Evolutionary conservation across 2,329 filamentous ascomycete species (phyloP), one percentile per base, ranked within the genome.

Genomic region (Penicillium sp.): DNA sequence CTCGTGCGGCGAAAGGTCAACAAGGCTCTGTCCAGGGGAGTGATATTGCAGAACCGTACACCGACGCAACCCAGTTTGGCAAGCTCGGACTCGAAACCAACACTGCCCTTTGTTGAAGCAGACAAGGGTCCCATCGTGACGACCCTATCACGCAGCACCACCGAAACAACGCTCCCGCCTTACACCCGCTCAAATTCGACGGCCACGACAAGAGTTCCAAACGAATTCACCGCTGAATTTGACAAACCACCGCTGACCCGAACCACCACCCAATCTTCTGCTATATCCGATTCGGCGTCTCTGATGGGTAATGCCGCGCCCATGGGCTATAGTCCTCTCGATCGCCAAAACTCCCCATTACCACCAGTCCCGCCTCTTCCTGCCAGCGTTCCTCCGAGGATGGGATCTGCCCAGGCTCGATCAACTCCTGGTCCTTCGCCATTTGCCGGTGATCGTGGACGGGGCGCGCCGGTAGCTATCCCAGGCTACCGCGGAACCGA

Each of bases 1-100:
- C 92, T 96, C 49, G 89, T 96, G 3, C 80, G 80, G 37, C 76
- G 73, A 54, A 95, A 92, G 67, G 85, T 95, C 54, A 87, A 92
- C 66, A 89, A 87, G 62, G 90, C 88, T 0, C 68, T 96, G 16
- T 84, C 82, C 35, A 87, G 88, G 53, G 84, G 92, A 36, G 80
- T 79, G 37, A 66, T 59, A 61, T 65, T 61, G 59, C 68, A 56
- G 61, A 70, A 84, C 59, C 73, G 71, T 44, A 77, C 74, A 52
- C 69, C 47, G 61, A 68, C 63, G 2, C 54, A 64, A 30, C 57
- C 59, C 12, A 59, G 56, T 16, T 36, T 56, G n/a, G 56, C 35
- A 5, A 44, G 45, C 20, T 44, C 45, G 20, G 58, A 52, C 39
- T 53, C 44, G 22, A 57, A 68, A 33, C 70, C 69, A 4, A 88